Evolutionary conservation across 2,329 filamentous ascomycete genomes (phyloP).

Genomic region (Penicillium sp.): DNA sequence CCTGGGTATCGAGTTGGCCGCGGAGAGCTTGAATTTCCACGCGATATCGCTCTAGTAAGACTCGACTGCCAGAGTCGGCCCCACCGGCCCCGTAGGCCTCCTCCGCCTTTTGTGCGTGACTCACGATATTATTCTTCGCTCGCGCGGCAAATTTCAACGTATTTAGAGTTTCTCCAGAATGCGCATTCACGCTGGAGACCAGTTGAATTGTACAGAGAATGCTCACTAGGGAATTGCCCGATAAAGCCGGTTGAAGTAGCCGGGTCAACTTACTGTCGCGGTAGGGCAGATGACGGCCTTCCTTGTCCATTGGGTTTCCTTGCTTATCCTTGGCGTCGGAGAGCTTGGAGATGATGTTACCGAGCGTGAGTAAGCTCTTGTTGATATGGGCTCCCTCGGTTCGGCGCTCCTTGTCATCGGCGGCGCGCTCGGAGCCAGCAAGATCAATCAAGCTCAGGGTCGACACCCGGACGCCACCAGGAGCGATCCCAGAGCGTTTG

Average conservation of each 20-base stretch:
- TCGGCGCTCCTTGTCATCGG: constrained; percentile 89
- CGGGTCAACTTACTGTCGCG: constrained; percentile 96
- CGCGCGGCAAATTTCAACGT: constrained; percentile 95
- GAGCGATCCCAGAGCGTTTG: constrained; percentile 68
- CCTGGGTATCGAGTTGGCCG: constrained; percentile 78
- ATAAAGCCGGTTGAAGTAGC: constrained; percentile 85
- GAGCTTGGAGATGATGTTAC: constrained; percentile 91
- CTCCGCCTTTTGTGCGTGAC: constrained; percentile 91
- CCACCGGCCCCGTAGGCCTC: constrained; percentile 77
- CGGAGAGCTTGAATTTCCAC: constrained; percentile 86
- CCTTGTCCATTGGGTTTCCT: constrained; percentile 70
- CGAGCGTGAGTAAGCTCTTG: constrained; percentile 91
- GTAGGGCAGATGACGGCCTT: constrained; percentile 91
- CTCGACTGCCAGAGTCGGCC: constrained; percentile 78
- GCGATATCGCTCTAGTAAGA: constrained; percentile 87
- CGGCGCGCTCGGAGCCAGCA: constrained; percentile 92
- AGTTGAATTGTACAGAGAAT: constrained; percentile 97
- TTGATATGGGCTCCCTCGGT: constrained; percentile 98
- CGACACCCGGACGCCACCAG: constrained; percentile 91
- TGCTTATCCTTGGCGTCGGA: constrained; percentile 85
- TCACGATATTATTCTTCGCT: constrained; percentile 97
- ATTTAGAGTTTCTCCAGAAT: constrained; percentile 87
- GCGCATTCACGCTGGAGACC: constrained; percentile 68
- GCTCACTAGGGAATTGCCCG: constrained; percentile 90
- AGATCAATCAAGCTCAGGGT: constrained; percentile 94